phyloP scores from a whole-genome alignment of 257 asterid species.

The Scutellaria barbata region DNA sequence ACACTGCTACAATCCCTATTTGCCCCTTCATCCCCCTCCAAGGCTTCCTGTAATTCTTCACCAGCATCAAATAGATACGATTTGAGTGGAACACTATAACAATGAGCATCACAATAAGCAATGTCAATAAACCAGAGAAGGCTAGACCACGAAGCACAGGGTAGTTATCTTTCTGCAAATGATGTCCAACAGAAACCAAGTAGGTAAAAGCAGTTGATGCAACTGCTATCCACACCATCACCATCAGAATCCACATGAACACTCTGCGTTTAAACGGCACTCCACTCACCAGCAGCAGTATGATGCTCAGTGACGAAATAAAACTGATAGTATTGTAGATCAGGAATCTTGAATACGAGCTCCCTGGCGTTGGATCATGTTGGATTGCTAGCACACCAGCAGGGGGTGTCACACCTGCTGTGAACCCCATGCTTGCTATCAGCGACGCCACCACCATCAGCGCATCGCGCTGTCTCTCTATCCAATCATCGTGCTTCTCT shows the following conservation, averaged over 20 bases:
- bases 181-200: background rate
- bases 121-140: background rate
- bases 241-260: constrained; percentile 13
- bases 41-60: background rate
- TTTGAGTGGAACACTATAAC: background rate
- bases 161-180: background rate
- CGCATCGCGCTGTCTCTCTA: background rate
- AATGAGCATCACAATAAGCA: background rate
- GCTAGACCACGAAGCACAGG: background rate
- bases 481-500: constrained; percentile 11
- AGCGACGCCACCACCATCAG: constrained; percentile 16
- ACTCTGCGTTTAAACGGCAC: background rate
- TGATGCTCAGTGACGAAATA: constrained; percentile 2
- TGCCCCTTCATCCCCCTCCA: background rate
- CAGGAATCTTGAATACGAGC: background rate
- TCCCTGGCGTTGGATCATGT: background rate
- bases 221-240: background rate
- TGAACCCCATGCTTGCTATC: constrained; percentile 14
- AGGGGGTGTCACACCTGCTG: constrained; percentile 1
- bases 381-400: background rate
- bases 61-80: background rate
- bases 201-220: background rate
- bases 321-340: constrained; percentile 1
- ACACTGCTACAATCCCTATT: background rate
- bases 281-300: constrained; percentile 1